Percentiles rank a stretch among this genome's conserved stretches.
These are phyloP conservation scores for Thymus mandschuricus DNA, from an alignment of 257 asterid species.

Conservation along the genomic window DNA sequence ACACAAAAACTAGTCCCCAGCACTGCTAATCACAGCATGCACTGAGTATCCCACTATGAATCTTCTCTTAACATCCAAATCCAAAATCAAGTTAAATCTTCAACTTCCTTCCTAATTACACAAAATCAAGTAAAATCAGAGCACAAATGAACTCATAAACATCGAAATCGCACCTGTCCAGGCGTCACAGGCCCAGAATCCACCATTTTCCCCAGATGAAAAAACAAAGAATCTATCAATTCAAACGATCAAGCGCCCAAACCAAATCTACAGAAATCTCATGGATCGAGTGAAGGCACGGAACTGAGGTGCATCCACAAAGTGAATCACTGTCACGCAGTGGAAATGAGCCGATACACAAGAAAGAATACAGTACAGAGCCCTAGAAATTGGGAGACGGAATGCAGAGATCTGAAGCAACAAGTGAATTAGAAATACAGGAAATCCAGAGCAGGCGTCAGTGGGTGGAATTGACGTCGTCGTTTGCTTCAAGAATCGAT, in stretches of 20 bases:
- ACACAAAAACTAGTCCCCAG: not conserved
- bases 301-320: slow-evolving; percentile 25
- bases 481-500: slow-evolving; percentile 61
- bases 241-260: slow-evolving; percentile 33
- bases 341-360: slow-evolving; percentile 20
- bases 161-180: slow-evolving; percentile 58
- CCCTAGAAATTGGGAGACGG: slow-evolving; percentile 28
- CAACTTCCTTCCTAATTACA: slow-evolving; percentile 17
- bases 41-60: not conserved
- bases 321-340: not conserved
- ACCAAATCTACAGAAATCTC: slow-evolving; percentile 36
- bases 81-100: slow-evolving; percentile 17
- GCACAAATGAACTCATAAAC: not conserved
- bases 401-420: slow-evolving; percentile 71
- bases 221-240: slow-evolving; percentile 21
- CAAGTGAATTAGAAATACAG: not conserved
- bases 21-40: slow-evolving; percentile 21
- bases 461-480: slow-evolving; percentile 52
- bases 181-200: slow-evolving; percentile 64
- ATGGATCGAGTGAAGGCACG: slow-evolving; percentile 33
- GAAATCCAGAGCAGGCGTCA: slow-evolving; percentile 34
- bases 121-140: slow-evolving; percentile 2
- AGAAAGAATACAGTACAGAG: slow-evolving; percentile 9
- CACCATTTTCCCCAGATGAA: slow-evolving; percentile 45
- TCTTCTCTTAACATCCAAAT: not conserved